Evolutionary conservation across 2,329 filamentous ascomycete species (phyloP).

Genomic region (Rhynchosporium secalis): DNA sequence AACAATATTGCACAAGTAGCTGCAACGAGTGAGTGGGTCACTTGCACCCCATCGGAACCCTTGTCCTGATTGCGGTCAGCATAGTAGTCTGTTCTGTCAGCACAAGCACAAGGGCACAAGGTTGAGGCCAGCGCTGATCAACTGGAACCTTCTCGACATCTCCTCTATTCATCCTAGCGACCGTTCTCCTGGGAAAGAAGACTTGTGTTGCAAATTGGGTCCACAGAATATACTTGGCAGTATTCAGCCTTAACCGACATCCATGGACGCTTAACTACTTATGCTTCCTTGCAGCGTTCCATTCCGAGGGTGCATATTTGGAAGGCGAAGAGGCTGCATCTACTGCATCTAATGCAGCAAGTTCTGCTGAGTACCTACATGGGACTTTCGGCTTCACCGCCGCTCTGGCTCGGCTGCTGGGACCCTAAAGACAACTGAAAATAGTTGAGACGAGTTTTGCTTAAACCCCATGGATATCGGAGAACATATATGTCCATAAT

Average conservation of each 20-base stretch:
- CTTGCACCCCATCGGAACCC: slow-evolving; percentile 4
- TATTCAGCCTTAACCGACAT: slow-evolving; percentile 8
- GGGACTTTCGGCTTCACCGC: neutral
- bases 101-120: slow-evolving; percentile 19
- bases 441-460: neutral
- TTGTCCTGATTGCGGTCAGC: slow-evolving; percentile 19
- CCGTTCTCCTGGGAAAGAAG: slow-evolving; percentile 3
- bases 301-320: neutral
- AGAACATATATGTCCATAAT: neutral
- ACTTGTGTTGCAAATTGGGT: neutral
- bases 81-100: slow-evolving; percentile 12
- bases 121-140: slow-evolving; percentile 11
- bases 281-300: neutral
- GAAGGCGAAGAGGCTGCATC: neutral
- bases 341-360: neutral
- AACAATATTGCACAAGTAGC: slow-evolving; percentile 4
- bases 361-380: neutral
- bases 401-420: neutral
- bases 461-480: neutral
- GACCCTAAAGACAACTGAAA: neutral
- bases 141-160: slow-evolving; percentile 15
- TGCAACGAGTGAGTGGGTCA: neutral
- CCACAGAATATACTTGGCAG: neutral
- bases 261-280: neutral
- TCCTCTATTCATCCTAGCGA: slow-evolving; percentile 7